Conservation (phyloP, 2,329 filamentous ascomycete genomes). For the Verticillium longisporum region DNA sequence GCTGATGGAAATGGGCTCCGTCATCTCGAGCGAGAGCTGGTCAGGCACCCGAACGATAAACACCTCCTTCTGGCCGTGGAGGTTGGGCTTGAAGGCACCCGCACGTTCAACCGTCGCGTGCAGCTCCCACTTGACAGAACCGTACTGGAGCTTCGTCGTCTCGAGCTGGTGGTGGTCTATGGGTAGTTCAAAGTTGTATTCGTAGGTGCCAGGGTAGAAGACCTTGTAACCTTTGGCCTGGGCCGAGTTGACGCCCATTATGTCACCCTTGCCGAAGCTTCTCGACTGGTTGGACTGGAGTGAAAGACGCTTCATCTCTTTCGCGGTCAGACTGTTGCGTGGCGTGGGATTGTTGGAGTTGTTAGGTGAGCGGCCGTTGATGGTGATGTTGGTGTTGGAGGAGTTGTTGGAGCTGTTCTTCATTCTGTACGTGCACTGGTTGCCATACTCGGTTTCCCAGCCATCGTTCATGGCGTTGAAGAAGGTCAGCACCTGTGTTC, state of each 20-base stretch:
- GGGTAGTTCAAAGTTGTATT: conserved; percentile 75
- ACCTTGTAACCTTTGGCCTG: conserved; percentile 73
- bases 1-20: conserved; percentile 89
- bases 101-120: conserved; percentile 80
- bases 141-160: conserved; percentile 80
- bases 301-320: conserved; percentile 61
- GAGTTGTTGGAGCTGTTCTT: conserved; percentile 28
- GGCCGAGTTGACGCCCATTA: conserved; percentile 47
- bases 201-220: conserved; percentile 67
- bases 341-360: conserved; percentile 21
- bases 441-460: conserved; percentile 57
- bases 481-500: conserved; percentile 85
- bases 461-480: conserved; percentile 70
- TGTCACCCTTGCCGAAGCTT: conserved; percentile 79
- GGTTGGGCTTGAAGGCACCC: conserved; percentile 83
- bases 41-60: conserved; percentile 78
- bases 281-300: conserved; percentile 74
- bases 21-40: conserved; percentile 81
- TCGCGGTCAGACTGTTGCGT: conserved; percentile 28
- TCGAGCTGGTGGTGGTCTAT: conserved; percentile 86
- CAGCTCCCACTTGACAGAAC: conserved; percentile 80
- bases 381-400: conserved; percentile 21
- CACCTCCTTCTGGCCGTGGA: conserved; percentile 77
- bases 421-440: conserved; percentile 50
- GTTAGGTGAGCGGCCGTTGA: conserved; percentile 17